phyloP scores from a whole-genome alignment of 768 basidiomycete genomes.

The Cystobasidium tubakii region DNA sequence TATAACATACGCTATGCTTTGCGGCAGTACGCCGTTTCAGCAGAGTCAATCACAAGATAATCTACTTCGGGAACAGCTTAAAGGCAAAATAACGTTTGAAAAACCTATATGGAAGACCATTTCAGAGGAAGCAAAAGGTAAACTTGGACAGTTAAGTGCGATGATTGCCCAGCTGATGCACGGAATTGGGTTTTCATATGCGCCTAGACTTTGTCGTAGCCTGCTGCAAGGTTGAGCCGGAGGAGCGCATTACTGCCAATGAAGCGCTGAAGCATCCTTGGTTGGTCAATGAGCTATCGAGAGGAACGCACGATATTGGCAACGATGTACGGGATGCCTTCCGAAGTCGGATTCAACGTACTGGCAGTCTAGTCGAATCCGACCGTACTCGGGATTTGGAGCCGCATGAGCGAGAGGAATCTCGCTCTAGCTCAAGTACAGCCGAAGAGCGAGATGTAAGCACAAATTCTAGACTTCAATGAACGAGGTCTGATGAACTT shows the following conservation, averaged over 20 bases:
- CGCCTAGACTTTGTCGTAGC: slow-evolving; percentile 77
- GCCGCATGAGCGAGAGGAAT: background rate
- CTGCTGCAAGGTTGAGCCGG: slow-evolving; percentile 67
- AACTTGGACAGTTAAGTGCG: background rate
- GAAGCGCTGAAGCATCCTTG: slow-evolving; percentile 59
- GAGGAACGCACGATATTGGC: slow-evolving; percentile 11
- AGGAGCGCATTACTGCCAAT: slow-evolving; percentile 64
- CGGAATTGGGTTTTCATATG: slow-evolving; percentile 51
- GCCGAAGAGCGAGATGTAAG: background rate
- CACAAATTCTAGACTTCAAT: background rate
- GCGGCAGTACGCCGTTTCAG: slow-evolving; percentile 25
- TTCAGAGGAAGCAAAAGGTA: slow-evolving; percentile 28
- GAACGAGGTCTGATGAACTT: background rate
- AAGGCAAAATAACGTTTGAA: slow-evolving; percentile 1
- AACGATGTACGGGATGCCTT: background rate
- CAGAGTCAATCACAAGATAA: background rate
- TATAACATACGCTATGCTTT: slow-evolving; percentile 77
- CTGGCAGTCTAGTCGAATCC: slow-evolving; percentile 5
- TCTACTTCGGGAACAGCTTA: background rate
- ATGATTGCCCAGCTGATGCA: background rate
- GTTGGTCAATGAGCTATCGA: slow-evolving; percentile 8
- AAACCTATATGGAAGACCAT: slow-evolving; percentile 20
- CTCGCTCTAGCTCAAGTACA: background rate
- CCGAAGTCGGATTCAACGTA: background rate
- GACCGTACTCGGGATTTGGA: background rate